Percentiles rank a stretch among this genome's conserved stretches.
phyloP scores from a whole-genome alignment of 1,284 basidiomycete genomes.

The Rhodotorula sp. region DNA sequence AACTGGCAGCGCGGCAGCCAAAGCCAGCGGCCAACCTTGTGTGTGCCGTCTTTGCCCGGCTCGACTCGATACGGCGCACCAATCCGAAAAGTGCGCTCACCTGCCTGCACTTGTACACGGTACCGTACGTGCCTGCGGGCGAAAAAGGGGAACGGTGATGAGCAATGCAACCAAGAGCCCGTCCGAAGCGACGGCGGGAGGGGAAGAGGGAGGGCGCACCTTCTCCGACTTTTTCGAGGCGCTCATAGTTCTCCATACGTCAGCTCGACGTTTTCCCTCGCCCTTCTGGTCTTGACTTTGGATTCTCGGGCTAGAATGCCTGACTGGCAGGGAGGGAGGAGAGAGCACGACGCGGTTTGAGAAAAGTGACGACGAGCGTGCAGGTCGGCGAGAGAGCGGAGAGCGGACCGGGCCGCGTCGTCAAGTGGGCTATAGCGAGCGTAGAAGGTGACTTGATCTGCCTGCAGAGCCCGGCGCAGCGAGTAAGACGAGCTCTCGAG shows the following conservation, averaged over 20 bases:
- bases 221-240: constrained; percentile 43
- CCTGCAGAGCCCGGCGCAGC: too few species aligned
- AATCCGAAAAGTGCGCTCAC: constrained; percentile 1
- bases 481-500: background rate
- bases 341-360: too few species aligned
- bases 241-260: constrained; percentile 41
- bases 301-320: too few species aligned
- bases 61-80: background rate
- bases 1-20: constrained; percentile 35
- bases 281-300: too few species aligned
- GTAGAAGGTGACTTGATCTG: too few species aligned
- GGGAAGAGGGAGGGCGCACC: constrained; percentile 19
- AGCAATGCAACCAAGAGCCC: background rate
- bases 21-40: background rate
- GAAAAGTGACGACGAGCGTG: background rate
- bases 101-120: constrained; percentile 68
- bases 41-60: too few species aligned
- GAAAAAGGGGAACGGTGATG: background rate
- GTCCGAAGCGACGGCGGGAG: too few species aligned
- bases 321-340: too few species aligned
- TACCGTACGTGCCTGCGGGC: constrained; percentile 85
- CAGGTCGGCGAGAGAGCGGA: background rate
- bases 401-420: too few species aligned
- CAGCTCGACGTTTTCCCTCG: background rate
- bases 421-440: too few species aligned